phyloP scores from a whole-genome alignment of 2,329 filamentous ascomycete species.

The Colletotrichum scovillei region DNA sequence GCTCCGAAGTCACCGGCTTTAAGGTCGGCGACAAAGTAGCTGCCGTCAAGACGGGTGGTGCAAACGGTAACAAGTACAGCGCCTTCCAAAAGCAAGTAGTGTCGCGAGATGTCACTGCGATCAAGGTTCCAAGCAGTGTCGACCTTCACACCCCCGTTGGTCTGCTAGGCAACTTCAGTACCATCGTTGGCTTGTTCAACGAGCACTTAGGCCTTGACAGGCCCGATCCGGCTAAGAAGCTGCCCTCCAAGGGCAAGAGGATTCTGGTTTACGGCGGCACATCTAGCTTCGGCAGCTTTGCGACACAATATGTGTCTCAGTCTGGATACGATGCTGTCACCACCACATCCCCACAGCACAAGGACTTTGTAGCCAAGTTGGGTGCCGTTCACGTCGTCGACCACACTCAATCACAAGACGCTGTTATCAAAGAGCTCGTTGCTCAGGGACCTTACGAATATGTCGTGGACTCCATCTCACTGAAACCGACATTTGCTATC shows the following conservation, averaged over 20 bases:
- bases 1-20: conserved; percentile 38
- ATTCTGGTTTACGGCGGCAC: conserved; percentile 59
- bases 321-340: conserved; percentile 58
- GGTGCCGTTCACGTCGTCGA: conserved; percentile 58
- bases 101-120: conserved; percentile 39
- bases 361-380: conserved; percentile 53
- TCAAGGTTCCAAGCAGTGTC: conserved; percentile 41
- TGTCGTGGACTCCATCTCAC: conserved; percentile 44
- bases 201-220: conserved; percentile 40
- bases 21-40: conserved; percentile 41
- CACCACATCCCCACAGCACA: conserved; percentile 54
- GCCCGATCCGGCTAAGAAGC: conserved; percentile 37
- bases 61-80: conserved; percentile 22
- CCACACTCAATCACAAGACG: conserved; percentile 46
- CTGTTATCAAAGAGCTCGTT: conserved; percentile 38
- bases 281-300: conserved; percentile 56
- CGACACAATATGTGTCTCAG: conserved; percentile 56
- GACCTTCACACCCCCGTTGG: conserved; percentile 40
- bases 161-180: conserved; percentile 39
- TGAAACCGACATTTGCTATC: conserved; percentile 38
- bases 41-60: conserved; percentile 1
- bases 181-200: conserved; percentile 40
- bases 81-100: conserved; percentile 29
- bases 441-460: conserved; percentile 42
- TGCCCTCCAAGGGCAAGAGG: conserved; percentile 39